A percentile compares a stretch with the other conserved stretches of the same genome.
Conservation (phyloP, 192 early-diverging fungal species). For the Dissophora ornata region DNA sequence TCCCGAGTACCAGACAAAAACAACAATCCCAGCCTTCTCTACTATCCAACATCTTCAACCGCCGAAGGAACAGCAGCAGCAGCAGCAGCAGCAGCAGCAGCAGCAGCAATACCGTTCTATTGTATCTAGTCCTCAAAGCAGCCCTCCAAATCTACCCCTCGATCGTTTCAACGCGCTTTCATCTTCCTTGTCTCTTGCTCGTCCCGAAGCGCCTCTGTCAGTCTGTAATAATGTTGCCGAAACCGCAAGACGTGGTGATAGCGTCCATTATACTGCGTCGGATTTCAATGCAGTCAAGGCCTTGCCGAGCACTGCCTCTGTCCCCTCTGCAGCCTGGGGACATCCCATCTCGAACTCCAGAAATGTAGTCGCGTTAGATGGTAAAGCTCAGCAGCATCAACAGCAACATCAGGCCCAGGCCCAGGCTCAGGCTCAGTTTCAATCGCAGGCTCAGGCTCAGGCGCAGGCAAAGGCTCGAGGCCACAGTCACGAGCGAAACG, state of each 20-base stretch:
- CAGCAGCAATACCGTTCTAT: constrained; percentile 21
- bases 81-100: constrained; percentile 6
- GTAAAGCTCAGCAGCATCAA: constrained; percentile 1
- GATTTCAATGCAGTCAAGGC: neutral
- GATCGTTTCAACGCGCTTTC: constrained; percentile 27
- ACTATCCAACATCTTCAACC: neutral
- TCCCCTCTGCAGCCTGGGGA: neutral
- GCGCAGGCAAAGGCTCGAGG: neutral
- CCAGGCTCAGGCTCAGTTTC: constrained; percentile 1
- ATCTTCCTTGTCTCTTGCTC: constrained; percentile 7
- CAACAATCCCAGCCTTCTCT: constrained; percentile 17
- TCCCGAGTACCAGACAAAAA: constrained; percentile 19
- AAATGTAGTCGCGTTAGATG: constrained; percentile 23
- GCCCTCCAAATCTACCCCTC: constrained; percentile 24
- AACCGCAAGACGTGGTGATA: constrained; percentile 1
- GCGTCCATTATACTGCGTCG: neutral
- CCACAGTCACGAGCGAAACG: constrained; percentile 7
- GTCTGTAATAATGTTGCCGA: constrained; percentile 24
- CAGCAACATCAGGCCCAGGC: neutral
- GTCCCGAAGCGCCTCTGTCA: neutral
- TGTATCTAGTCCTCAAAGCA: constrained; percentile 42
- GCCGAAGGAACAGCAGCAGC: neutral
- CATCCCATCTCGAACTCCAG: neutral
- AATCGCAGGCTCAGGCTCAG: neutral
- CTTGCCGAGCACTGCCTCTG: neutral